Percentiles rank a stretch among this genome's conserved stretches.
These are phyloP conservation scores for Trichosporon sp. DNA, from an alignment of 1,284 basidiomycete species.

Conservation along the genomic window DNA sequence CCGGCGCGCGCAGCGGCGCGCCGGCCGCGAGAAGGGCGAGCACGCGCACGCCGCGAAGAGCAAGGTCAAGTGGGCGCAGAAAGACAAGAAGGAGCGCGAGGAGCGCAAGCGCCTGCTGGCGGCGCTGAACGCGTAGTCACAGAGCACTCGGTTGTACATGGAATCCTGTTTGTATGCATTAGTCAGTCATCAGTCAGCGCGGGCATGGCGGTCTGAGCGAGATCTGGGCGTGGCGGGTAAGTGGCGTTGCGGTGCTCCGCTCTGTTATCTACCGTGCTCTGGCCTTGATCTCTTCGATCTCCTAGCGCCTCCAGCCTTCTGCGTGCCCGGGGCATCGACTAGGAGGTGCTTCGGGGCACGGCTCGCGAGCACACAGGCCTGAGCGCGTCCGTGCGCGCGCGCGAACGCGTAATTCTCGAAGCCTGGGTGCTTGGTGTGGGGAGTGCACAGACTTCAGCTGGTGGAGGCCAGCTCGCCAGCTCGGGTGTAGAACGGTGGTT, in stretches of 20 bases:
- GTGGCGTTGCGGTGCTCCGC: neutral
- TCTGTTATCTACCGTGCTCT: neutral
- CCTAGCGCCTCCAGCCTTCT: neutral
- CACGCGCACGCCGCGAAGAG: slow-evolving; percentile 24
- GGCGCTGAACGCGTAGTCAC: slow-evolving; percentile 25
- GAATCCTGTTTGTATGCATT: neutral
- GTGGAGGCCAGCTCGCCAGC: neutral
- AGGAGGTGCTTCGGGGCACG: neutral
- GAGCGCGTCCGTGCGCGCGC: neutral
- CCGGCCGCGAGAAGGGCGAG: slow-evolving; percentile 15
- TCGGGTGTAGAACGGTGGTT: neutral
- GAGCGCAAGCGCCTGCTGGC: slow-evolving; percentile 32
- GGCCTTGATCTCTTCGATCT: too few species aligned
- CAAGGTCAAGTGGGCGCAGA: slow-evolving; percentile 42
- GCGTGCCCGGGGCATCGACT: neutral
- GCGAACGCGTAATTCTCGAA: neutral
- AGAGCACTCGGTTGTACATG: neutral
- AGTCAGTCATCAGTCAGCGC: neutral
- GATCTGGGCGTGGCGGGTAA: neutral
- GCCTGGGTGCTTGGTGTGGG: neutral
- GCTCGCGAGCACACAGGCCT: neutral
- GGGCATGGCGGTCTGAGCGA: neutral
- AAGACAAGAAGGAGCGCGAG: slow-evolving; percentile 39
- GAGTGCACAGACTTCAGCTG: neutral
- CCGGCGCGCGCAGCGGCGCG: slow-evolving; percentile 28